These are phyloP conservation scores for Oxytropis ochrocephala DNA, from an alignment of 306 rosid species.

Conservation along the genomic window DNA sequence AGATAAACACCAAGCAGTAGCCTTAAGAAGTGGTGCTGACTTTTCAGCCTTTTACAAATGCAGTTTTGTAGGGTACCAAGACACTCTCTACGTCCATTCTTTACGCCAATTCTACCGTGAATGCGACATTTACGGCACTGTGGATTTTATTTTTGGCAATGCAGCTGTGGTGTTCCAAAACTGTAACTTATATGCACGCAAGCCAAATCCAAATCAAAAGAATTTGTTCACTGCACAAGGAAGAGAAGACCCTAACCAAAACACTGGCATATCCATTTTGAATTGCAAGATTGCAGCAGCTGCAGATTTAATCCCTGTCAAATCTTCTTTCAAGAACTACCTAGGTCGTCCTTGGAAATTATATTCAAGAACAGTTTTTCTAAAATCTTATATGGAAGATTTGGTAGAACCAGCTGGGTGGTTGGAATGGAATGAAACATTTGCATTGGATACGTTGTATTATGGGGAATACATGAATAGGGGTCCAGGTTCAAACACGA, in stretches of 20 bases:
- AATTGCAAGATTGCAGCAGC: slow-evolving; percentile 66
- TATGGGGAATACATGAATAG: slow-evolving; percentile 71
- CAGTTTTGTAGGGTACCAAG: slow-evolving; percentile 84
- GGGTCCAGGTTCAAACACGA: slow-evolving; percentile 67
- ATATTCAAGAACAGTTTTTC: slow-evolving; percentile 58
- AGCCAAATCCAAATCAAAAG: slow-evolving; percentile 51
- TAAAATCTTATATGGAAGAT: slow-evolving; percentile 47
- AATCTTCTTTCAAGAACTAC: slow-evolving; percentile 39
- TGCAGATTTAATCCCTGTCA: slow-evolving; percentile 42
- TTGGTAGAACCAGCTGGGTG: slow-evolving; percentile 62
- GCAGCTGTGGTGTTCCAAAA: slow-evolving; percentile 70
- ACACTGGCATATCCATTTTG: slow-evolving; percentile 71
- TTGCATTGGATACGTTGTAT: slow-evolving; percentile 60
- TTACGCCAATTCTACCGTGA: slow-evolving; percentile 81
- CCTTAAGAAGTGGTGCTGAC: slow-evolving; percentile 61
- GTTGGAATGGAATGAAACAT: slow-evolving; percentile 77
- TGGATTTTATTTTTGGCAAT: slow-evolving; percentile 81
- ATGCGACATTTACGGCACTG: slow-evolving; percentile 75
- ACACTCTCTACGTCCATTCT: slow-evolving; percentile 81
- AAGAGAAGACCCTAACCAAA: slow-evolving; percentile 72
- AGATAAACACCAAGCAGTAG: slow-evolving; percentile 85
- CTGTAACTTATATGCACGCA: slow-evolving; percentile 69
- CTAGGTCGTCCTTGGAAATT: slow-evolving; percentile 77
- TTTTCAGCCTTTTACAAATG: slow-evolving; percentile 65
- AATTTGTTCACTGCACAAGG: slow-evolving; percentile 85